Base-by-base conservation (phyloP, 169 alveolate genomes). In the Cryptosporidium xiaoi region DNA sequence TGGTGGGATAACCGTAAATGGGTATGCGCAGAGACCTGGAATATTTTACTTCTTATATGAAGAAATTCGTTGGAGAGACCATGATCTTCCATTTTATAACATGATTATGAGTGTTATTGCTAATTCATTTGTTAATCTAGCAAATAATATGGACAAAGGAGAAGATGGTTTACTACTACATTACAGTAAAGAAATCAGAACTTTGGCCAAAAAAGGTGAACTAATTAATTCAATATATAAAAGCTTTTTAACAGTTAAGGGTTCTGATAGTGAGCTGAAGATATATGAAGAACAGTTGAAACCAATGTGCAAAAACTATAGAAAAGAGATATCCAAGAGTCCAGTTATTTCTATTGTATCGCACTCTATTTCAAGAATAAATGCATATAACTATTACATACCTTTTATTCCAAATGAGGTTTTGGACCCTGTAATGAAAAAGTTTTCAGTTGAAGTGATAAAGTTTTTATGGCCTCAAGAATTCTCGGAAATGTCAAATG, bases 51-150 rank as follows among this genome's bases (percentile, higher is more conserved):
- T 77, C 12, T 51, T 77, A 31, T 33, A 77, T 24, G 87, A 77
- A 64, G 87, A 77, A 31, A 56, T 77, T n/a, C 69, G 71, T 27
- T 77, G 87, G 87, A 77, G 87, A 62, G 87, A 77, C 34, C 69
- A 62, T 36, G 87, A 77, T 40, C 64, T 77, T 29, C 87, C 87
- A 40, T 77, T 77, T 60, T 77, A 60, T 13, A 77, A 77, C 36
- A 60, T 60, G 69, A 16, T 77, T n/a, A 60, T 56, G 87, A 56
- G 71, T 27, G 53, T 62, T 3, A 40, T 77, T 77, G 87, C 87
- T 3, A 60, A 53, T 8, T 46, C 87, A 4, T 77, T 77, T 44
- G 50, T 60, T 15, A 77, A 77, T 44, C 62, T 62, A 3, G 20
- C 40, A 20, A 48, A 77, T 40, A 33, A 77, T 8, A 60, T 62